Conservation (phyloP, 331 rosid genomes). For the Quercus phellos region DNA sequence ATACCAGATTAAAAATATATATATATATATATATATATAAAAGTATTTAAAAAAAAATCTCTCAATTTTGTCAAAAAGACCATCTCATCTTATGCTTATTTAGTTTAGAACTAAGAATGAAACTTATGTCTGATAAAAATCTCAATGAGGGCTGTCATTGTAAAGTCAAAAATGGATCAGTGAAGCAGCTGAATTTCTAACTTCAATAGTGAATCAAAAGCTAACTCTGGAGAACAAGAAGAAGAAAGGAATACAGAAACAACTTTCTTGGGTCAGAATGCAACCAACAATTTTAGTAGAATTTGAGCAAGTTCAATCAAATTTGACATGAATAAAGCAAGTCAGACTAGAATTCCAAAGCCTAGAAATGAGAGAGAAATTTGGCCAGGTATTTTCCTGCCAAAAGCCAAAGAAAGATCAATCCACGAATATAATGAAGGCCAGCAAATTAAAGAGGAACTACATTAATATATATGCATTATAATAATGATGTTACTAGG, state of each 20-base stretch:
- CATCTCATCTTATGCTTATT: not conserved
- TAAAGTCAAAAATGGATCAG: not conserved
- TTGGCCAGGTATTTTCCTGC: not conserved
- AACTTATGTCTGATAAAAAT: too few species aligned
- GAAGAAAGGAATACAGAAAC: not conserved
- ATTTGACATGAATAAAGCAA: not conserved
- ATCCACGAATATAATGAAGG: not conserved
- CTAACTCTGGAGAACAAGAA: not conserved
- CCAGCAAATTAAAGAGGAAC: constrained; percentile 7
- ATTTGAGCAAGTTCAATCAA: not conserved
- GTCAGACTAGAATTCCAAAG: not conserved
- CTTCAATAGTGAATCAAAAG: not conserved
- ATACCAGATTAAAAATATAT: too few species aligned
- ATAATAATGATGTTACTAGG: not conserved
- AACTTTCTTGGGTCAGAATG: not conserved
- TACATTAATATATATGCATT: not conserved
- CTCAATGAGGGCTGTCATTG: not conserved
- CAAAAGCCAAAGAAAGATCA: not conserved
- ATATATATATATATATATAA: too few species aligned
- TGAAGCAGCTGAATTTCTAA: too few species aligned
- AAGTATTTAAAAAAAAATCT: not conserved
- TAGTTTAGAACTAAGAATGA: too few species aligned
- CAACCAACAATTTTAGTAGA: not conserved
- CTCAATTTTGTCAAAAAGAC: not conserved
- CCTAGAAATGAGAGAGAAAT: not conserved